Evolutionary conservation across 495 filamentous ascomycete species (phyloP).

Genomic region (Halenospora varia): DNA sequence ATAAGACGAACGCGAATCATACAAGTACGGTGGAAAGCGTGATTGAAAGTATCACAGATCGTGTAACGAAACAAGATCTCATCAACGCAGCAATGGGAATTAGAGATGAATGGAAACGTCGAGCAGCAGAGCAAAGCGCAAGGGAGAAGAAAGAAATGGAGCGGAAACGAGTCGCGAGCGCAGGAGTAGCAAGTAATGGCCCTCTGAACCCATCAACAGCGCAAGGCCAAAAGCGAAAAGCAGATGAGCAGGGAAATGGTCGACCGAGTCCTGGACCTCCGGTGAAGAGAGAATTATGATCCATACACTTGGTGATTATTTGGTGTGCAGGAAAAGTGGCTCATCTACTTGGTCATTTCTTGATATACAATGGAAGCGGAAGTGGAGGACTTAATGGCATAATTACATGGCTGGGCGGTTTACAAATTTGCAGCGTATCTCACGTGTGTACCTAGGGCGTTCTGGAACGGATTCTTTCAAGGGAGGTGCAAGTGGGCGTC

Average conservation of each 20-base stretch:
- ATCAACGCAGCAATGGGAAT: conserved; percentile 59
- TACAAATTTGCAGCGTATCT: no score
- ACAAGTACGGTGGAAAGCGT: conserved; percentile 75
- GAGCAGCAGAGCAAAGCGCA: conserved; percentile 17
- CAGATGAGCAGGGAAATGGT: conserved; percentile 22
- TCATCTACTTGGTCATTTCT: not conserved
- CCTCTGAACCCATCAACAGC: conserved; percentile 1
- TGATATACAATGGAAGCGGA: not conserved
- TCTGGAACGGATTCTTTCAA: no score
- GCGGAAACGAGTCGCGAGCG: conserved; percentile 11
- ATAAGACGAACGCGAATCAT: conserved; percentile 90
- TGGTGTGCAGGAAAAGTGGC: not conserved
- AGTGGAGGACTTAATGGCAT: no score
- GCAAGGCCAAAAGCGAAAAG: conserved; percentile 21
- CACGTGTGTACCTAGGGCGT: no score
- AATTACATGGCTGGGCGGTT: no score
- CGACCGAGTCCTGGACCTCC: conserved; percentile 25
- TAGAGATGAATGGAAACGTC: conserved; percentile 66
- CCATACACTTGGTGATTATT: not conserved
- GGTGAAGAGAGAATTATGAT: conserved; percentile 1
- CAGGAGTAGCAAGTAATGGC: not conserved
- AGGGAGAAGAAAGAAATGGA: conserved; percentile 23
- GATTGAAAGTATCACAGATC: conserved; percentile 78
- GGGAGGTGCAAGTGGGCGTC: not conserved
- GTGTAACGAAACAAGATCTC: conserved; percentile 46